Evolutionary conservation across 1,284 basidiomycete genomes (phyloP), one percentile per base, ranked within the genome.

Genomic region (Leccinum laetum): DNA sequence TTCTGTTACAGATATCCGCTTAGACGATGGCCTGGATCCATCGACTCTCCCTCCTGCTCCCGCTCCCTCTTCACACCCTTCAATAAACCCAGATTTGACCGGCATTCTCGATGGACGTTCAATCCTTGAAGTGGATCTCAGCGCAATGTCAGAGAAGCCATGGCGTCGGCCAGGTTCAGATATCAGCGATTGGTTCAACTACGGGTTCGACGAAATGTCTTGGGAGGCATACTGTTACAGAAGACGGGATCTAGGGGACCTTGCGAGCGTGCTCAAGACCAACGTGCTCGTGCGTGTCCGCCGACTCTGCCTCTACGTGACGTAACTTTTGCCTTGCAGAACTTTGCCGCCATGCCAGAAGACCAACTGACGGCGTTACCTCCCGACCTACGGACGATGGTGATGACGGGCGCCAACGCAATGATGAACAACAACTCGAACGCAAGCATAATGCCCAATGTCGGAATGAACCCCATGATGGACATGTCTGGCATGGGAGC

Each of bases 151-250:
- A 24, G 92, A 94, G 64, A 97, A 98, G 76, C 91, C 93, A 3
- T 99, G 98, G 98, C 83, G 97, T 65, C 81, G 91, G 63, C 93
- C 96, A 9, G 98, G 98, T 16, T 91, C 94, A 7, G 95, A 99
- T 80, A 83, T 99, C 64, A 93, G 93, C 71, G 97, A 99, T 80
- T 99, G 95, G 91, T 99, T 99, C 82, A 99, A 99, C 79, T 99
- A 98, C 72, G 98, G 98, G 0, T 99, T 99, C 75, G 97, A 99
- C 77, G 98, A 99, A 79, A 86, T 95, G 13, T 92, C 92, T 18
- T 99, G 96, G 94, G 92, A 94, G 70, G 88, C 91, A 57, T 99
- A 96, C 77, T 92, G 94, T 72, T 90, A 92, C 75, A 89, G 94
- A 71, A 85, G 96, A 72, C 84, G 92, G 52, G 92, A 94, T 65